Evolutionary conservation across 768 basidiomycete genomes (phyloP).

Genomic region (Ramaria sp.): DNA sequence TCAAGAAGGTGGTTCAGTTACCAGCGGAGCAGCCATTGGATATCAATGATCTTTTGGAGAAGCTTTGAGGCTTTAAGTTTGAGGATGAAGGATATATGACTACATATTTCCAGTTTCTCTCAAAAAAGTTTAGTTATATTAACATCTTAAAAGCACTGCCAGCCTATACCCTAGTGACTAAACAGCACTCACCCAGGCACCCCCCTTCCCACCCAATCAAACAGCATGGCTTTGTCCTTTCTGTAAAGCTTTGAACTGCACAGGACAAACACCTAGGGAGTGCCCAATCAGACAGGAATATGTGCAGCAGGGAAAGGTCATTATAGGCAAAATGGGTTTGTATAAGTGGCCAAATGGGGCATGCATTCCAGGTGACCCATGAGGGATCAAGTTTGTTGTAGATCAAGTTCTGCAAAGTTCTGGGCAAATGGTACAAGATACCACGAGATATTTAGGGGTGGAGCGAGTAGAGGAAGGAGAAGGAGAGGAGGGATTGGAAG

Average conservation of each 20-base stretch:
- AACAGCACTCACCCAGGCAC: too few relatives aligned
- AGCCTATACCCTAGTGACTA: too few relatives aligned
- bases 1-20: neutral
- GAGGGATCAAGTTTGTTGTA: constrained; percentile 1
- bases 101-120: neutral
- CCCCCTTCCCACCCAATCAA: too few relatives aligned
- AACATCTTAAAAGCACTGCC: neutral
- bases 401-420: neutral
- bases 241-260: too few relatives aligned
- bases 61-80: neutral
- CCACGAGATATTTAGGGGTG: neutral
- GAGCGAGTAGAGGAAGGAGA: neutral
- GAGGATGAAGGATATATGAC: neutral
- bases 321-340: neutral
- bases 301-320: neutral
- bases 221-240: too few relatives aligned
- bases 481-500: too few relatives aligned
- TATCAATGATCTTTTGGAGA: neutral
- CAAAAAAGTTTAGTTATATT: too few relatives aligned
- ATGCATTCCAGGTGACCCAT: neutral
- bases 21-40: neutral
- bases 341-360: neutral
- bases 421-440: neutral
- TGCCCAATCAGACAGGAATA: constrained; percentile 1
- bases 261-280: neutral